Base-by-base conservation (phyloP, 2,329 filamentous ascomycete genomes). In the Aspergillus fijiensis region DNA sequence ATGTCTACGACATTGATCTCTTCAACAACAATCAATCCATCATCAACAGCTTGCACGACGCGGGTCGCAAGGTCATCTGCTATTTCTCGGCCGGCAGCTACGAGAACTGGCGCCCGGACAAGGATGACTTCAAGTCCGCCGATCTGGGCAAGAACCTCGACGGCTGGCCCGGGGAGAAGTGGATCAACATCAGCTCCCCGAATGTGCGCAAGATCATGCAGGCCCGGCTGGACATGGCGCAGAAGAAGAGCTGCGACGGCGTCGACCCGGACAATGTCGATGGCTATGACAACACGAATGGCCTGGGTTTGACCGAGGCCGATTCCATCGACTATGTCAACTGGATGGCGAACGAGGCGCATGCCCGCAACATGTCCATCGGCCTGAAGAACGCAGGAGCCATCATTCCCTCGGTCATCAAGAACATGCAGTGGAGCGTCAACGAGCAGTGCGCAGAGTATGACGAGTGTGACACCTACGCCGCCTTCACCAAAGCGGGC, bases 51-150 rank as follows among this genome's bases (percentile, higher is more conserved):
- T 75, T 88, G 14, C 82, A 87, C 48, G 63, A 65, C 3, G 68
- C 79, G 29, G 83, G 81, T 9, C 84, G 84, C 69, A 86, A 84
- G 62, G 84, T 90, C 57, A 87, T 91, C 60, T 92, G 89, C 78
- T 92, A 92, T 75, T 91, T 91, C 77, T 88, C 85, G 55, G 88
- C 87, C 0, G 89, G 89, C 1, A 87, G 85, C 7, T 90, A 83
- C 66, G 89, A 92, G 73, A 71, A 85, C 55, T 85, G 82, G 77
- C 81, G 89, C 3, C 74, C 80, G 0, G 89, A 91, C 69, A 79
- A 81, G 19, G 70, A 69, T 31, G 67, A 83, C 5, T 91, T 90
- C 69, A 69, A 76, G 7, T 63, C 77, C 1, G 71, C 74, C 0
- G 88, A 90, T 64, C 71, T 86, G 48, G 89, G 88, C 21, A 80